These are phyloP conservation scores for Cryptosporidium muris DNA, from an alignment of 169 alveolate species.

Conservation along the genomic window DNA sequence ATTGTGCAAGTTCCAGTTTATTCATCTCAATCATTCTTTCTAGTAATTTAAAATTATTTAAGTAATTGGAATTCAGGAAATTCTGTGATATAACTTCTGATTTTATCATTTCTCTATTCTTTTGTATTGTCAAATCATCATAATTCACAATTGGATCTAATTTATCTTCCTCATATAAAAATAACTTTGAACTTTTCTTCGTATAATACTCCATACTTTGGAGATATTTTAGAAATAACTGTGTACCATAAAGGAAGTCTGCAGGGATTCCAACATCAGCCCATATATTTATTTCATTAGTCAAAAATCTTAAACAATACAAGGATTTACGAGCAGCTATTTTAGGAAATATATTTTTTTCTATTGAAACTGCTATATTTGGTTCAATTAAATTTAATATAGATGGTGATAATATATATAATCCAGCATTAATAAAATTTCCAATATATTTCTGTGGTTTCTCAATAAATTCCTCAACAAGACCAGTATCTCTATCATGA, in stretches of 20 bases:
- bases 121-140: slow-evolving; percentile 69
- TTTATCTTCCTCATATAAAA: slow-evolving; percentile 1
- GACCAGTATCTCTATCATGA: slow-evolving; percentile 83
- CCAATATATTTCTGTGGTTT: slow-evolving; percentile 92
- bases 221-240: slow-evolving; percentile 74
- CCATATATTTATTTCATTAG: slow-evolving; percentile 85
- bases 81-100: slow-evolving; percentile 4
- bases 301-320: slow-evolving; percentile 80
- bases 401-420: slow-evolving; percentile 86
- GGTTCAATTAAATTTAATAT: slow-evolving; percentile 86
- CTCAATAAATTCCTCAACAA: slow-evolving; percentile 90
- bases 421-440: slow-evolving; percentile 88
- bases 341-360: slow-evolving; percentile 93
- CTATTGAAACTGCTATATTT: slow-evolving; percentile 89
- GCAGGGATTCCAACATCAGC: slow-evolving; percentile 93
- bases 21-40: slow-evolving; percentile 2
- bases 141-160: background rate
- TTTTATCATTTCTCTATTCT: slow-evolving; percentile 42
- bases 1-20: background rate
- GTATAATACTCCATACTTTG: slow-evolving; percentile 4
- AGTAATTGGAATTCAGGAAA: slow-evolving; percentile 9
- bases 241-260: slow-evolving; percentile 86
- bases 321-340: slow-evolving; percentile 86
- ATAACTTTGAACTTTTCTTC: slow-evolving; percentile 27
- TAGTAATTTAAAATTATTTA: background rate